Evolutionary conservation across 345 rosid genomes (phyloP), one percentile per base, ranked within the genome.

Genomic region (Orychophragmus violaceus): DNA sequence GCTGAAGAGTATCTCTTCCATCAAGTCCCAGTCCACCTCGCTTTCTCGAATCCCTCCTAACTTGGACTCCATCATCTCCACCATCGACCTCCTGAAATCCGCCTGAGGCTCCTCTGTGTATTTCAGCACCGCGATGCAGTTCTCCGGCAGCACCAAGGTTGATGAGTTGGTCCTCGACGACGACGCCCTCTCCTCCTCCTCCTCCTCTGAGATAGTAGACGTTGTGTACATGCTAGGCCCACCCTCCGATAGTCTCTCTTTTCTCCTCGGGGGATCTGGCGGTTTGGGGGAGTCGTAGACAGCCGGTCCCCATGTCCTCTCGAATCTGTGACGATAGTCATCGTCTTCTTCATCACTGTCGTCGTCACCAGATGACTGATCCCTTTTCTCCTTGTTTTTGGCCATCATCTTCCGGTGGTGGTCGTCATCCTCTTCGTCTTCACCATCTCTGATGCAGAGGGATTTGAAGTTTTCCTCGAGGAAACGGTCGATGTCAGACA

Each of bases 401-500:
- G 10, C 12, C 55, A 52, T 1, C 50, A 2, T 24, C 30, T 17
- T 8, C 14, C 3, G 55, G 18, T 50, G 8, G 48, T 19, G 46
- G 8, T 3, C 35, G 10, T n/a, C 42, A 0, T 36, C 42, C 14
- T 36, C 42, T 1, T 44, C 66, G 9, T 27, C 39, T 3, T 65
- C 62, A 0, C 72, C 83, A 8, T 85, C 89, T 3, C 64, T 55
- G 37, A 86, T 53, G 60, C 83, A 93, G 35, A 93, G 84, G n/a
- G 98, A 88, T 52, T 64, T 82, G 75, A 93, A 90, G 74, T 93
- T 93, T 75, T 90, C 96, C 13, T 75, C 80, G 27, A 90, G 86
- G 74, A 90, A 93, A 12, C 81, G 85, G 65, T 93, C 98, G 11
- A 93, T 68, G 32, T 93, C 98, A 0, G 84, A 80, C 41, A 90